These are phyloP conservation scores for Pseudocercospora macadamiae DNA, from an alignment of 2,329 filamentous ascomycete genomes.

Conservation along the genomic window DNA sequence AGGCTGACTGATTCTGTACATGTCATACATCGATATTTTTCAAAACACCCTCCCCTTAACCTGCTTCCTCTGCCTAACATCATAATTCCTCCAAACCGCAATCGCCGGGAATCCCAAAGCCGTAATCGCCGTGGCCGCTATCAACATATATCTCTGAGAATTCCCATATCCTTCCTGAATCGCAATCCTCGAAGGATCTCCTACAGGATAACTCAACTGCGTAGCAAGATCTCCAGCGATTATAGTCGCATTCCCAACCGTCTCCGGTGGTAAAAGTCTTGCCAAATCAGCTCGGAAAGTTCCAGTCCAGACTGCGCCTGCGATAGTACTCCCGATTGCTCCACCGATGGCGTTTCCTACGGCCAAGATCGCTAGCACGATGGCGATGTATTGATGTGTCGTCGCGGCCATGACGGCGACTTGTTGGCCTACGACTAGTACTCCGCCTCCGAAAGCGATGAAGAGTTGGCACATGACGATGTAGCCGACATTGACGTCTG, in stretches of 20 bases:
- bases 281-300: conserved; percentile 29
- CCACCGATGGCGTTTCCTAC: conserved; percentile 43
- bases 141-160: conserved; percentile 17
- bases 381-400: conserved; percentile 30
- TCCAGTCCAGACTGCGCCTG: conserved; percentile 32
- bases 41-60: conserved; percentile 24
- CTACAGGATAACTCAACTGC: conserved; percentile 17
- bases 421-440: conserved; percentile 61
- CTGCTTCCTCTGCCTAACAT: conserved; percentile 21
- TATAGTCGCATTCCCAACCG: conserved; percentile 7
- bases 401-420: conserved; percentile 61
- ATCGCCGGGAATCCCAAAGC: conserved; percentile 20
- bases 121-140: conserved; percentile 19
- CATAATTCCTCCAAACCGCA: conserved; percentile 15
- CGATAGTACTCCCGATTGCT: conserved; percentile 54
- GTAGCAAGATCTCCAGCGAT: conserved; percentile 13
- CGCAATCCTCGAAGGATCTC: conserved; percentile 12
- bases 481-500: conserved; percentile 49
- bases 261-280: conserved; percentile 17
- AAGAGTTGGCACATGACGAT: conserved; percentile 61
- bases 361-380: conserved; percentile 30
- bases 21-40: too few relatives aligned
- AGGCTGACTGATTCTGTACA: too few relatives aligned
- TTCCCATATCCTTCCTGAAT: conserved; percentile 19
- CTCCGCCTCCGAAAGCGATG: conserved; percentile 61